Percentiles rank a stretch among this genome's conserved stretches.
phyloP scores from a whole-genome alignment of 345 rosid species.

The Microcos paniculata region DNA sequence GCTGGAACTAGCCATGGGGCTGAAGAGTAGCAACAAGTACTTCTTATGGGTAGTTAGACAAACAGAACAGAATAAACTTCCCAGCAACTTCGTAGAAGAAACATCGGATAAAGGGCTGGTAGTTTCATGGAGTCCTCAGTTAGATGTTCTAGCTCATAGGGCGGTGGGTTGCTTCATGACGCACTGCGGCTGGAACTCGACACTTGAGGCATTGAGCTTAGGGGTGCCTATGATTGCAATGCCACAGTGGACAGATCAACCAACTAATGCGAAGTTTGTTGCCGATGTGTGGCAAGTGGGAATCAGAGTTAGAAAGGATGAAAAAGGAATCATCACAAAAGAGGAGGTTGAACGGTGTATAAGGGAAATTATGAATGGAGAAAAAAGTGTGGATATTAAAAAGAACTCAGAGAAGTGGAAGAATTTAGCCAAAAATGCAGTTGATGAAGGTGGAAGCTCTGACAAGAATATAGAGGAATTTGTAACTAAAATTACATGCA shows the following conservation, averaged over 20 bases:
- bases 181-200: slow-evolving; percentile 75
- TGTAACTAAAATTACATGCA: slow-evolving; percentile 18
- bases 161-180: slow-evolving; percentile 62
- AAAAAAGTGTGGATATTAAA: slow-evolving; percentile 35
- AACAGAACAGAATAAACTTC: slow-evolving; percentile 46
- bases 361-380: slow-evolving; percentile 55
- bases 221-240: slow-evolving; percentile 59
- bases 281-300: slow-evolving; percentile 63
- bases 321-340: slow-evolving; percentile 26
- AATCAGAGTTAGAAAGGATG: slow-evolving; percentile 35
- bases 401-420: slow-evolving; percentile 49
- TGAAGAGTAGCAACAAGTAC: slow-evolving; percentile 30
- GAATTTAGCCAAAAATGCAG: slow-evolving; percentile 19
- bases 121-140: slow-evolving; percentile 56
- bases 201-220: slow-evolving; percentile 56
- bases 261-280: slow-evolving; percentile 52
- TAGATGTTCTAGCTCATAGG: slow-evolving; percentile 48
- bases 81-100: slow-evolving; percentile 32
- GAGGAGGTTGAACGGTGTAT: slow-evolving; percentile 48
- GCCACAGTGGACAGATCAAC: slow-evolving; percentile 66
- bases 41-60: slow-evolving; percentile 68
- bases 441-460: slow-evolving; percentile 56
- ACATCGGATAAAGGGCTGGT: slow-evolving; percentile 38
- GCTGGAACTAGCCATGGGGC: slow-evolving; percentile 47
- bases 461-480: slow-evolving; percentile 43